phyloP scores from a whole-genome alignment of 163 green algal species.

The Dunaliella salina region DNA sequence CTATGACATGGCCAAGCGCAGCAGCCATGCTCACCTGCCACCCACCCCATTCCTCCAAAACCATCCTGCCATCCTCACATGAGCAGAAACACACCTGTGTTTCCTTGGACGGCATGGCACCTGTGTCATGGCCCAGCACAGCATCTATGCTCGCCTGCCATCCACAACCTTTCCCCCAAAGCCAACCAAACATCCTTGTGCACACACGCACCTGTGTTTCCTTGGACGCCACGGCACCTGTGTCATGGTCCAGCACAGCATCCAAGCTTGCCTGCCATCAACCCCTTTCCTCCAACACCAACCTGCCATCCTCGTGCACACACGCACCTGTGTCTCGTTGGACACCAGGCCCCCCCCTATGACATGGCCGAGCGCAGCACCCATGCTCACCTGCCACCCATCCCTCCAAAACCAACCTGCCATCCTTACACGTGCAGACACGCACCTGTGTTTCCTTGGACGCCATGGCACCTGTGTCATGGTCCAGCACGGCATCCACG shows the following conservation, averaged over 20 bases:
- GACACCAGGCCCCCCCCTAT: too few species aligned
- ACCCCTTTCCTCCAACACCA: too few species aligned
- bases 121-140: conserved; percentile 65
- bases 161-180: too few species aligned
- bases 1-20: too few species aligned
- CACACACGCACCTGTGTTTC: conserved; percentile 32
- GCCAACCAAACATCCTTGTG: too few species aligned
- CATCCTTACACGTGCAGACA: not conserved
- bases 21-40: not conserved
- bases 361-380: too few species aligned
- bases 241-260: conserved; percentile 68
- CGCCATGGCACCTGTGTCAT: conserved; percentile 63
- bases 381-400: not conserved
- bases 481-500: conserved; percentile 79
- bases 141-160: conserved; percentile 84
- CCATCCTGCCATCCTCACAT: not conserved
- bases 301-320: too few species aligned
- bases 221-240: conserved; percentile 56
- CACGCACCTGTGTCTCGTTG: too few species aligned
- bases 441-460: conserved; percentile 35
- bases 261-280: conserved; percentile 54
- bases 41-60: not conserved
- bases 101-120: conserved; percentile 60
- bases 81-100: conserved; percentile 1
- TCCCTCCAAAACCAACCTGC: not conserved